phyloP scores from a whole-genome alignment of 2,329 filamentous ascomycete genomes.

The Penicillium sp. region DNA sequence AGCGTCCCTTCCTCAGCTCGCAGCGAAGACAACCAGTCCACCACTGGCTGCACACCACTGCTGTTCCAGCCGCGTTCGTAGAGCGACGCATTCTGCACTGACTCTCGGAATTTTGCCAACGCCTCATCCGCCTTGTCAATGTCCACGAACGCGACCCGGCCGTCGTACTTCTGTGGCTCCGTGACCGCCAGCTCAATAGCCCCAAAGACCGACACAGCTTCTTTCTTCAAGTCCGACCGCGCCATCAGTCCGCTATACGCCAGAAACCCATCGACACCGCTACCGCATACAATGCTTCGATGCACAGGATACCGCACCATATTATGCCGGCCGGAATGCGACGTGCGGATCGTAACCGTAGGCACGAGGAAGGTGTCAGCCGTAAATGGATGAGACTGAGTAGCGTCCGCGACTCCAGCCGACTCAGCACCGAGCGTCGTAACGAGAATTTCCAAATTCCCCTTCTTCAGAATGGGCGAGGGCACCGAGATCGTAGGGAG shows the following conservation, averaged over 20 bases:
- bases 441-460: conserved; percentile 54
- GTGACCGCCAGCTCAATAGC: conserved; percentile 42
- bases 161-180: conserved; percentile 23
- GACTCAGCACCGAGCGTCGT: conserved; percentile 46
- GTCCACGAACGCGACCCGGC: conserved; percentile 51
- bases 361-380: conserved; percentile 65
- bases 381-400: conserved; percentile 40
- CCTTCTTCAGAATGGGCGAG: conserved; percentile 47
- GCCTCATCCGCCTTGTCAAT: conserved; percentile 54
- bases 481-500: conserved; percentile 50
- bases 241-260: conserved; percentile 28
- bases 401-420: conserved; percentile 44
- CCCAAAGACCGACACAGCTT: conserved; percentile 27
- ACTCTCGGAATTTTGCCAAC: conserved; percentile 59
- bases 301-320: conserved; percentile 75
- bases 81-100: conserved; percentile 58
- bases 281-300: conserved; percentile 63
- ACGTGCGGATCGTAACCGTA: conserved; percentile 58
- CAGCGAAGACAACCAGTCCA: conserved; percentile 65
- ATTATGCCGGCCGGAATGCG: conserved; percentile 55
- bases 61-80: conserved; percentile 67
- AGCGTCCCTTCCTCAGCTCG: too few relatives aligned
- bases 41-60: conserved; percentile 58
- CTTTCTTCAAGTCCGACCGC: conserved; percentile 25
- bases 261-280: conserved; percentile 60